phyloP scores from a whole-genome alignment of 495 filamentous ascomycete genomes.

The Tuber melanosporum region DNA sequence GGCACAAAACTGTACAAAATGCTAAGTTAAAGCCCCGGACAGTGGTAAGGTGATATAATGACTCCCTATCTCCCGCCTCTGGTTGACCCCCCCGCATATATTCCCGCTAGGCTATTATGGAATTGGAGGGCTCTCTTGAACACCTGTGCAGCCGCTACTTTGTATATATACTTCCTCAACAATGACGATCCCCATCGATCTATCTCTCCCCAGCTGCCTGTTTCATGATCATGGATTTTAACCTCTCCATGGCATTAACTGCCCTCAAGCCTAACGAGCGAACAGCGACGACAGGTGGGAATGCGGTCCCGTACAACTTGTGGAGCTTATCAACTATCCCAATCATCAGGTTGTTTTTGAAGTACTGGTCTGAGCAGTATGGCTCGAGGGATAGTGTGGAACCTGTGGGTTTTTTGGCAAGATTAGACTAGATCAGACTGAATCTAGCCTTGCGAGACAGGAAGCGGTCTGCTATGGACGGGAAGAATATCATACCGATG shows the following conservation, averaged over 20 bases:
- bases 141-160: not conserved
- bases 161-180: not conserved
- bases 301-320: conserved; percentile 75
- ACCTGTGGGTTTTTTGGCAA: conserved; percentile 24
- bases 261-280: conserved; percentile 69
- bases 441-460: not conserved
- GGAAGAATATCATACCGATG: conserved; percentile 52
- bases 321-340: conserved; percentile 90
- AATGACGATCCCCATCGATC: not conserved
- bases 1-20: not conserved
- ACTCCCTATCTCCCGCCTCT: not conserved
- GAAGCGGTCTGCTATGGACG: not conserved
- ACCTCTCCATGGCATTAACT: conserved; percentile 65
- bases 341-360: conserved; percentile 74
- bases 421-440: not conserved
- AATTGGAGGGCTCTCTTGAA: not conserved
- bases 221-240: conserved; percentile 85
- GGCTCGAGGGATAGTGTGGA: conserved; percentile 61
- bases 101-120: not conserved
- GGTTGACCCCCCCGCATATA: not conserved
- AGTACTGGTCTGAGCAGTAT: conserved; percentile 72
- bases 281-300: conserved; percentile 63
- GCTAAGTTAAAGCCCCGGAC: not conserved
- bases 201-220: conserved; percentile 62
- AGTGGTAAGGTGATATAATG: not conserved